Base-by-base conservation (phyloP, 2,329 filamentous ascomycete genomes). In the Colletotrichum endophyticum region DNA sequence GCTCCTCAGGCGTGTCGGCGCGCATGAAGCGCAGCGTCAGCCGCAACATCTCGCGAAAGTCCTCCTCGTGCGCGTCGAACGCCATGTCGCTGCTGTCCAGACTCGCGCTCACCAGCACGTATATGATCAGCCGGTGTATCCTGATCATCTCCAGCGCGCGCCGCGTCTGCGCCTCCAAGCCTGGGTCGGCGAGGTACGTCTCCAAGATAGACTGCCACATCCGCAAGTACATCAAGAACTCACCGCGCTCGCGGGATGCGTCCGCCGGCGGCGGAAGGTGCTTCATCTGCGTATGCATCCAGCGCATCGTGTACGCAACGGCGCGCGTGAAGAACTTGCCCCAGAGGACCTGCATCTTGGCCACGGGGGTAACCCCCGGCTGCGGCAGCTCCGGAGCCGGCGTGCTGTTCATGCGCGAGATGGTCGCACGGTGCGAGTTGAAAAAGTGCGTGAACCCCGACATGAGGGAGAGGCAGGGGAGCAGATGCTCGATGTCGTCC, bases 301-400 rank as follows among this genome's bases (percentile, higher is more conserved):
- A 59, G 44, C 77, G 70, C 28, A 77, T 70, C 25, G 70, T 66
- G 61, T 74, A 76, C 13, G 76, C 66, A 13, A 78, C 71, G 4
- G 66, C 74, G 16, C 70, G 72, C 12, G 78, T 78, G 64, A 77
- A 78, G 70, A 78, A 77, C 57, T 70, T 68, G 27, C 76, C 76
- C 78, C 78, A 78, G 8, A 78, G 36, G 30, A 66, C 25, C 56
- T 72, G 62, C 4, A 78, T 49, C 19, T 67, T 78, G 6, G 71
- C 9, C 8, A 44, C n/a, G 2, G 11, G 13, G 1, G 74, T 76
- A 5, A 32, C 30, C 1, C 74, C 74, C 13, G 74, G 74, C 19
- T 30, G 27, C 1, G 74, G 74, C 5, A 76, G 63, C 32, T 69
- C 64, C 2, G 36, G 36, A 3, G 53, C 57, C 0, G 70, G 70